Evolutionary conservation across 2,329 filamentous ascomycete genomes (phyloP), one percentile per base, ranked within the genome.

Genomic region (Botrytis medusae): DNA sequence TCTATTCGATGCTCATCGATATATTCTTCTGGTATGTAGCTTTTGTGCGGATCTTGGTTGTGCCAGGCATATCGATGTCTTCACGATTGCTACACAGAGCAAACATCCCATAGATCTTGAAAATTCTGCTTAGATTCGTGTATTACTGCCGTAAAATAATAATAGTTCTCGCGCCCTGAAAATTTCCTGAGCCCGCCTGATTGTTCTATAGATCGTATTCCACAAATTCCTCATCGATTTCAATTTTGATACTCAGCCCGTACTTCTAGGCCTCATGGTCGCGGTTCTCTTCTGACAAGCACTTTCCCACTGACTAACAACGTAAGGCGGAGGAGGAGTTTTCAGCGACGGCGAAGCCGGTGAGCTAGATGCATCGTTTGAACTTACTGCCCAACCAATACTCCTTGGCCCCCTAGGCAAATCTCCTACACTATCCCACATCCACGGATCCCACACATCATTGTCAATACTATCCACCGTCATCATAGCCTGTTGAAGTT

Each of bases 401-500:
- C 79, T 79, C 44, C 75, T 77, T 22, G 79, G 79, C 22, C 75
- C 77, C 68, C 78, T 71, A 37, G 79, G 76, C 34, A 76, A 74
- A 57, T 77, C 74, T 32, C 75, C 77, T 32, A 75, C 73, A 65
- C 76, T 78, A 29, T 78, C 77, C 77, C 76, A 78, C 63, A 73
- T 77, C 77, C 75, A 78, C 18, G 77, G 51, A 59, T 80, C 77
- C 78, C 78, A 79, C 59, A 73, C 75, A 71, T 80, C 78, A 44
- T 78, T 32, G 34, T 73, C 67, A 34, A 80, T 65, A 71, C 77
- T 80, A 74, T 79, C 79, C 40, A 81, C 79, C 12, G 79, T 80
- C 79, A 81, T 80, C 79, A 81, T 80, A 12, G 79, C 79, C 60
- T 78, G 78, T 46, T 80, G 79, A 54, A 81, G 69, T 22, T 77